Evolutionary conservation across 2,329 filamentous ascomycete genomes (phyloP).

Genomic region (Mollisia scopiformis): DNA sequence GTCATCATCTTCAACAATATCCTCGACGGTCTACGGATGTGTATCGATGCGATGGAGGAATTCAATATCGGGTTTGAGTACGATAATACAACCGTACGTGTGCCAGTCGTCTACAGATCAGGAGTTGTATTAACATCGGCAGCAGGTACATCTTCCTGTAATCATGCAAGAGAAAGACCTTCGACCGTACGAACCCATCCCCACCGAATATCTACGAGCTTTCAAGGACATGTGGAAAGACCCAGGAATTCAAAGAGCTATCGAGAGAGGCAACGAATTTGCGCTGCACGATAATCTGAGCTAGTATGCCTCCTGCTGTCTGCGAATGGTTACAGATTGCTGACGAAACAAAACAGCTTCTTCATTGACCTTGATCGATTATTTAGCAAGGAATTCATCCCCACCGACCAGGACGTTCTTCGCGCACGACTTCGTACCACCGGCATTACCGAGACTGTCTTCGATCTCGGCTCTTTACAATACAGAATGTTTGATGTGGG

Average conservation of each 20-base stretch:
- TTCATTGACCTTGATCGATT: conserved; percentile 78
- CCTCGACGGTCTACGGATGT: conserved; percentile 86
- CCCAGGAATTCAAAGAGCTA: conserved; percentile 81
- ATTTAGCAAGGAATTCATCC: conserved; percentile 78
- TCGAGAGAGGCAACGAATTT: conserved; percentile 93
- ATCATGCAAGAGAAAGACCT: conserved; percentile 83
- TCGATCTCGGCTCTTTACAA: conserved; percentile 87
- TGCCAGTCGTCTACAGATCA: neutral
- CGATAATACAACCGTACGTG: conserved; percentile 75
- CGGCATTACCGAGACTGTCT: conserved; percentile 93
- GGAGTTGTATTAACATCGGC: conserved; percentile 4
- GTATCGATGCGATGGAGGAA: conserved; percentile 89
- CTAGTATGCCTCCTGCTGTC: conserved; percentile 66
- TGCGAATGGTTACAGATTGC: conserved; percentile 6
- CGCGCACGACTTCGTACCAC: conserved; percentile 90
- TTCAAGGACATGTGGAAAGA: conserved; percentile 87
- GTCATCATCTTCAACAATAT: conserved; percentile 96
- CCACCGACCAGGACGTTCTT: conserved; percentile 92
- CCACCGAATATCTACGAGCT: conserved; percentile 75
- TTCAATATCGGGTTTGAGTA: conserved; percentile 79
- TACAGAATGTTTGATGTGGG: conserved; percentile 90
- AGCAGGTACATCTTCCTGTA: conserved; percentile 76
- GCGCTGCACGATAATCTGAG: conserved; percentile 93
- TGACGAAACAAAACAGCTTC: conserved; percentile 62
- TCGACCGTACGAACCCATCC: conserved; percentile 78